These are phyloP conservation scores for Schizopora paradoxa DNA, from an alignment of 1,284 basidiomycete species.

Conservation along the genomic window DNA sequence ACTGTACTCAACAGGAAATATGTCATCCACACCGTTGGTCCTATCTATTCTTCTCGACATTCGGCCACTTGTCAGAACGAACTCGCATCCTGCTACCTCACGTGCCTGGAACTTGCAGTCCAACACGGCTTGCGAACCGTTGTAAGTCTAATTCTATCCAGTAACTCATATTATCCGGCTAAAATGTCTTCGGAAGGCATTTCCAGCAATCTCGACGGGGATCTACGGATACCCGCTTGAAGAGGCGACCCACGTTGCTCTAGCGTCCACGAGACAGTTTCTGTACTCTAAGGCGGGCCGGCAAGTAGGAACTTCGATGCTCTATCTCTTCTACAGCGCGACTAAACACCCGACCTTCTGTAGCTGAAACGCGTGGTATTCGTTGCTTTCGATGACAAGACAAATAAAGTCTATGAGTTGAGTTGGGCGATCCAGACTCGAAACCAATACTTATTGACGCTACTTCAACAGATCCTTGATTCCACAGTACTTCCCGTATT, in stretches of 20 bases:
- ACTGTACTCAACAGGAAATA: slow-evolving; percentile 42
- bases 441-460: too few relatives aligned
- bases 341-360: too few relatives aligned
- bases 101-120: slow-evolving; percentile 57
- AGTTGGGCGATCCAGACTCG: too few relatives aligned
- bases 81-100: slow-evolving; percentile 71
- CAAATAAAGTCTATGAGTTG: too few relatives aligned
- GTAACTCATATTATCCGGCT: background rate
- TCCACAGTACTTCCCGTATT: too few relatives aligned
- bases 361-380: too few relatives aligned
- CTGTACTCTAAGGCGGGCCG: slow-evolving; percentile 47
- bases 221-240: slow-evolving; percentile 72
- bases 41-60: slow-evolving; percentile 52
- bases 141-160: slow-evolving; percentile 36
- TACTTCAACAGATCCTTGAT: too few relatives aligned
- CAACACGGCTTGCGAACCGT: slow-evolving; percentile 58
- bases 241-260: slow-evolving; percentile 65
- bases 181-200: slow-evolving; percentile 46
- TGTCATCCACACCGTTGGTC: slow-evolving; percentile 79
- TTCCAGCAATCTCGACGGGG: slow-evolving; percentile 76
- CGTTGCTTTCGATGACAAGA: too few relatives aligned
- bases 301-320: too few relatives aligned
- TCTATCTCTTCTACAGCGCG: too few relatives aligned
- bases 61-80: slow-evolving; percentile 44
- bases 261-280: slow-evolving; percentile 52